Percentiles rank a stretch among this genome's conserved stretches.
phyloP scores from a whole-genome alignment of 805 yeast species.

The Hanseniaspora vineae region DNA sequence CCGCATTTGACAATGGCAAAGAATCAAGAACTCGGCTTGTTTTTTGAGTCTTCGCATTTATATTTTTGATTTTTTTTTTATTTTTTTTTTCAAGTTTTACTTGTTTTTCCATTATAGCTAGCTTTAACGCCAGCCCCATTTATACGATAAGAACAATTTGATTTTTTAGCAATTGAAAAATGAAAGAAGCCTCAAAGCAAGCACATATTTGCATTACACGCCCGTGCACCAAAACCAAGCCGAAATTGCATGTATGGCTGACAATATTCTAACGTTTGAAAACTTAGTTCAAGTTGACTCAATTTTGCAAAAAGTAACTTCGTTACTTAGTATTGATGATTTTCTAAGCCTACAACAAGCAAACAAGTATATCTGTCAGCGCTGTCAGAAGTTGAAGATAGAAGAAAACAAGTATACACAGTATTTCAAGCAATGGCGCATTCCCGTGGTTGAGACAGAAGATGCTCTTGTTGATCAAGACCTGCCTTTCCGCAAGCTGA shows the following conservation, averaged over 20 bases:
- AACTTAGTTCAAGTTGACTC: constrained; percentile 14
- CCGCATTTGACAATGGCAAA: too few relatives aligned
- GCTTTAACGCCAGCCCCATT: too few relatives aligned
- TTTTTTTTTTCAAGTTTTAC: background rate
- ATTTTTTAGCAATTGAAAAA: too few relatives aligned
- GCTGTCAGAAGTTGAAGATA: constrained; percentile 11
- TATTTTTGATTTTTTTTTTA: too few relatives aligned
- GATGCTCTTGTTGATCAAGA: constrained; percentile 2
- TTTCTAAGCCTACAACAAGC: constrained; percentile 15
- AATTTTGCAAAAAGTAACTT: constrained; percentile 15
- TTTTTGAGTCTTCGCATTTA: too few relatives aligned
- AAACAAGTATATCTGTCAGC: constrained; percentile 12
- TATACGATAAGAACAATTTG: too few relatives aligned
- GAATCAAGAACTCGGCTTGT: too few relatives aligned
- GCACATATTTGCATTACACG: too few relatives aligned
- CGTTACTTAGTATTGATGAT: constrained; percentile 13
- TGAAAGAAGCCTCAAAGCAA: too few relatives aligned
- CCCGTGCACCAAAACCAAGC: too few relatives aligned
- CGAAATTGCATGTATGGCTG: background rate
- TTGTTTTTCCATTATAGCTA: background rate
- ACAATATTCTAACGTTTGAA: constrained; percentile 10
- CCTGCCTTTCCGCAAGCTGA: background rate
- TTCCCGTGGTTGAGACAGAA: background rate
- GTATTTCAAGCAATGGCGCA: background rate
- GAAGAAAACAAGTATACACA: background rate